A percentile compares a stretch with the other conserved stretches of the same genome.
These are phyloP conservation scores for Globisporangium viniferum DNA, from an alignment of 352 stramenopile genomes.

Conservation along the genomic window DNA sequence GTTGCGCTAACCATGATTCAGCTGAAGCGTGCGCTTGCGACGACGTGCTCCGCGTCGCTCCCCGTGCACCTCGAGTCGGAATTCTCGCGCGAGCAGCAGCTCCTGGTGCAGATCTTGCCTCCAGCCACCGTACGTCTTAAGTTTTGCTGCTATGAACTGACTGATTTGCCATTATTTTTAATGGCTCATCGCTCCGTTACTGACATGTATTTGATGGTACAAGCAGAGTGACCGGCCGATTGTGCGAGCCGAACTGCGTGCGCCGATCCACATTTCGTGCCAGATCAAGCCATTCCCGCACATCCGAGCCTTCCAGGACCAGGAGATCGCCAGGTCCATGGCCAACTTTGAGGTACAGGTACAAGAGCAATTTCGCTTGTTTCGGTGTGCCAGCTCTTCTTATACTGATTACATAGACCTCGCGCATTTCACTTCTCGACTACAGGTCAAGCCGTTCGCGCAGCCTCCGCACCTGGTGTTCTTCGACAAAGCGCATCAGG, in stretches of 20 bases:
- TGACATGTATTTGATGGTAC: not conserved
- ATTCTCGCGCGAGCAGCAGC: conserved; percentile 17
- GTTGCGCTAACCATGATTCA: not conserved
- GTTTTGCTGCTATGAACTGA: not conserved
- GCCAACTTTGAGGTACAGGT: conserved; percentile 10
- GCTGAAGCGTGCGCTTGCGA: not conserved
- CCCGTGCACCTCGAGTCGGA: conserved; percentile 5
- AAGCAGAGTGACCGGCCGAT: conserved; percentile 19
- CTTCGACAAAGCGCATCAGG: conserved; percentile 28
- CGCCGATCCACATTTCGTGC: conserved; percentile 38
- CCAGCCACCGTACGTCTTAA: conserved; percentile 6
- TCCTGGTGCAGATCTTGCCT: conserved; percentile 20
- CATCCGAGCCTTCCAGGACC: conserved; percentile 25
- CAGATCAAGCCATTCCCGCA: conserved; percentile 34
- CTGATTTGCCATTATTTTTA: not conserved
- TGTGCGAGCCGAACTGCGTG: conserved; percentile 31
- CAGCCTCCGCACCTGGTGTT: conserved; percentile 44
- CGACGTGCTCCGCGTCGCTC: conserved; percentile 7
- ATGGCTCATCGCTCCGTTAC: not conserved
- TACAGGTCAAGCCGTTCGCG: conserved; percentile 34
- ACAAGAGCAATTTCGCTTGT: too few relatives aligned
- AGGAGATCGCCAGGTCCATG: conserved; percentile 6
- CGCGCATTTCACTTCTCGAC: too few relatives aligned
- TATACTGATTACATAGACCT: too few relatives aligned
- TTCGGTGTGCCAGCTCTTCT: too few relatives aligned